Evolutionary conservation across 805 yeast species (phyloP), one percentile per base, ranked within the genome.

Genomic region (Wickerhamiella shivajii): DNA sequence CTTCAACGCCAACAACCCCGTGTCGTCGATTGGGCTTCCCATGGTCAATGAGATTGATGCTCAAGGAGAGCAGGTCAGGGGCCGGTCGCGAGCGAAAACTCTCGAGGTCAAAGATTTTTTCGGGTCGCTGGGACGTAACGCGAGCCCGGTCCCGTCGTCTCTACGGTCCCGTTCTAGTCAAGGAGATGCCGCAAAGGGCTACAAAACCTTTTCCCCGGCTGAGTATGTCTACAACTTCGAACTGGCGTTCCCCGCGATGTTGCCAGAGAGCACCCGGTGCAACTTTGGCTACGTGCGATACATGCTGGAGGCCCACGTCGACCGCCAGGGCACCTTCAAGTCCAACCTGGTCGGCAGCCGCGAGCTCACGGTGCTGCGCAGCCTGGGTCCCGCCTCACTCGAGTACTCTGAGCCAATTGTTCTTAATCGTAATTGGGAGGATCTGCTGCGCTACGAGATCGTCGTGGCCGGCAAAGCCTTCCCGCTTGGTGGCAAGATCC

Each of bases 401-500:
- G 97, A 90, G 51, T 87, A 79, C 49, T 74, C 77, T 41, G 98
- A 90, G 51, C 97, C 98, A 0, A 87, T 90, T 34, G 79, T 83
- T 4, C 83, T 90, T 23, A 66, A 77, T 18, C 66, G 93, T 39
- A 87, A 80, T 43, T 90, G 98, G 98, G 97, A 87, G 53, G 84
- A 80, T 51, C 81, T 79, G 51, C 56, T 90, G 20, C 74, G 75
- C 44, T 90, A 90, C 51, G 96, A 90, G 49, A 83, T 90, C 27
- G 73, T 84, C 13, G 75, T 90, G 34, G 92, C 93, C 2, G 80
- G 94, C 18, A 90, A 87, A 52, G 75, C 84, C 18, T 72, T 90
- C 34, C 74, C 92, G 6, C 63, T 90, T 31, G 84, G 92, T 51
- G 74, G 87, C 2, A 73, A 69, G 45, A 57, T 90, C 33, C 97